These are phyloP conservation scores for Monilinia fructicola DNA, from an alignment of 2,329 filamentous ascomycete species.

Conservation along the genomic window DNA sequence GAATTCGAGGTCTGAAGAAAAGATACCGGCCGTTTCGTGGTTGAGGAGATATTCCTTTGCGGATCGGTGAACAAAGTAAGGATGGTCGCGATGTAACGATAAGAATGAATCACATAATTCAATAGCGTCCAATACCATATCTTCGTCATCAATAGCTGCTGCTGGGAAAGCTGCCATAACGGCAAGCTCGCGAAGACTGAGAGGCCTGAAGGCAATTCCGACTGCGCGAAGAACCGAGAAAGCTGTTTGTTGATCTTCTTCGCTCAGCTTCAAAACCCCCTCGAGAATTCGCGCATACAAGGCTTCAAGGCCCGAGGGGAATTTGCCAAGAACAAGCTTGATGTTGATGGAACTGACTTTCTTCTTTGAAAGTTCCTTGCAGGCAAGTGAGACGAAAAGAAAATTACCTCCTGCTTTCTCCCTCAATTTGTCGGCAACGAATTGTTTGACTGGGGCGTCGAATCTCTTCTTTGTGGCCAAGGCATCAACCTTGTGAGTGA, in stretches of 20 bases:
- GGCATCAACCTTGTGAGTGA: constrained; percentile 13
- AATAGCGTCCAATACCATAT: constrained; percentile 14
- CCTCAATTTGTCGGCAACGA: constrained; percentile 18
- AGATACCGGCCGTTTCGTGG: constrained; percentile 22
- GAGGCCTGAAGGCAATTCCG: constrained; percentile 22
- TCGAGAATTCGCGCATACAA: constrained; percentile 23
- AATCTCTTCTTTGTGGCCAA: constrained; percentile 21
- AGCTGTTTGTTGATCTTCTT: constrained; percentile 22
- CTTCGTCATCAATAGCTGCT: constrained; percentile 20
- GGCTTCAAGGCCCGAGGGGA: constrained; percentile 17
- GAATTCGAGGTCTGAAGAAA: constrained; percentile 22
- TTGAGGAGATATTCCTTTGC: constrained; percentile 22
- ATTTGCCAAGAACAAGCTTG: constrained; percentile 21
- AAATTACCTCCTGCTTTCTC: constrained; percentile 19
- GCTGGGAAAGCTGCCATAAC: constrained; percentile 20
- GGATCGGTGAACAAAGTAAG: constrained; percentile 22
- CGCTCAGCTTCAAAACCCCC: constrained; percentile 10
- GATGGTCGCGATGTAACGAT: constrained; percentile 19
- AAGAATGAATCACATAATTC: constrained; percentile 22
- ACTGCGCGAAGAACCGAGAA: constrained; percentile 23
- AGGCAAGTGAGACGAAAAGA: constrained; percentile 22
- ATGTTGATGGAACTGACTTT: constrained; percentile 21
- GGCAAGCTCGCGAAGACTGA: constrained; percentile 21
- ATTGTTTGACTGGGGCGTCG: constrained; percentile 20
- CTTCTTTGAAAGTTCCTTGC: constrained; percentile 22